Evolutionary conservation across 2,329 filamentous ascomycete species (phyloP), one percentile per base, ranked within the genome.

Genomic region (Trichoderma sp.): DNA sequence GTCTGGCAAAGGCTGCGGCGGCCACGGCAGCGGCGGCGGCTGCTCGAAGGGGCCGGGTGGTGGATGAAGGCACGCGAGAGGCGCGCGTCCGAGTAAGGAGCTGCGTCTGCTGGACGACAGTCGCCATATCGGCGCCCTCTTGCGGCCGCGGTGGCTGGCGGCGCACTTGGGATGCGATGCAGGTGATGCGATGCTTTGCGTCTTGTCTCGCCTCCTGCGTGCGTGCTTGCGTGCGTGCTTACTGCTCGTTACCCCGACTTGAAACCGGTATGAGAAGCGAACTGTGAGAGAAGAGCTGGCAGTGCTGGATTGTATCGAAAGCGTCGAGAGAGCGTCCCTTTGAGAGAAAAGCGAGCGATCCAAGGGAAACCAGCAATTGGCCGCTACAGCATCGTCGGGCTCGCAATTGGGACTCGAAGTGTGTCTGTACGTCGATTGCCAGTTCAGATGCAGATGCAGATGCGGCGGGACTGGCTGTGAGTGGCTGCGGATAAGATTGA

Each of bases 61-160:
- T 14, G 40, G 68, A 67, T 24, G 68, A 55, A 52, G 70, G 57
- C 64, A 70, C 53, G 52, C 70, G 70, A 63, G 63, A 57, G 52
- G 68, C 43, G 37, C 70, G 68, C 68, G 64, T 70, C 49, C 70
- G 70, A 61, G 68, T 65, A 67, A 59, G 64, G 64, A 67, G 55
- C 70, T 68, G 65, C 43, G 60, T 63, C 56, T 69, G 70, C 67
- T 69, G 70, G 29, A 58, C 47, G 5, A 69, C 53, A 19, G 70
- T 55, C 43, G 70, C 68, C 70, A 71, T 71, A 53, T 56, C 69
- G 70, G 70, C 64, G 61, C 55, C 58, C 53, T 71, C 57, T 52
- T 58, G 62, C 53, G 60, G 68, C 47, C 55, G 64, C 64, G 35
- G 31, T 63, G 56, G 56, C 21, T 62, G 65, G 13, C 16, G 58